Evolutionary conservation across 2,329 filamentous ascomycete genomes (phyloP), one percentile per base, ranked within the genome.

Genomic region (Ilyonectria sp.): DNA sequence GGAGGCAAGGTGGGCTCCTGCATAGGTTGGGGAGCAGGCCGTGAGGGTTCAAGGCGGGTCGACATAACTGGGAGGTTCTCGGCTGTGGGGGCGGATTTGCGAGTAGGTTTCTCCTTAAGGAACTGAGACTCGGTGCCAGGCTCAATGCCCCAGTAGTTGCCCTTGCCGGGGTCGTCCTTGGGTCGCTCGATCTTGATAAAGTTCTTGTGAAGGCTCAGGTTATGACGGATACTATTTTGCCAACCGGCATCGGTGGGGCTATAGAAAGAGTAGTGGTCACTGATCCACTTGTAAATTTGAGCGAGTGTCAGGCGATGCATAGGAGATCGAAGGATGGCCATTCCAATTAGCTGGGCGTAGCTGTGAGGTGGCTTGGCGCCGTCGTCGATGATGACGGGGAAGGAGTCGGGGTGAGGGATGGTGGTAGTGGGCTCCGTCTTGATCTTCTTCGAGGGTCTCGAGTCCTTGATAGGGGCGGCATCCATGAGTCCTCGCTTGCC

Each of bases 211-310:
- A 99, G 86, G 78, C 95, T 98, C 37, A 99, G 90, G 75, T 99
- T 99, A 82, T 99, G 96, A 37, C 96, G 93, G 79, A 99, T 99
- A 84, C 96, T 98, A 82, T 99, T 99, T 82, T 98, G 95, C 96
- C 96, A 99, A 70, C 96, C 95, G 11, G 93, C 91, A 75, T 98
- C 94, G 63, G 91, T 89, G 49, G 90, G 89, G 73, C 89, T 91
- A 84, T 98, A 99, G 82, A 95, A 98, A 6, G 89, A 91, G 79
- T 93, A 98, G 19, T 92, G 95, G 79, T 97, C 94, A n/a, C 94
- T 97, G 75, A 99, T 98, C 95, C 96, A 99, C 79, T 97, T 97
- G 87, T 98, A 99, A 74, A 99, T 99, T 80, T 98, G 94, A 29
- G 94, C 91, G 19, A 99, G 87, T 1, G 96, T 98, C 69, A 98